phyloP scores from a whole-genome alignment of 176 grass and related monocot species.

The Hordeum vulgare region MorexV3_pseudomolecules_assembly NC_058524.1:389001012-389001511 shows the following conservation, averaged over 20 bases:
- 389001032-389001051: not conserved
- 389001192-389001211: constrained; percentile 53
- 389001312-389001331: not conserved
- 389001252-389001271: constrained; percentile 53
- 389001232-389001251: constrained; percentile 50
- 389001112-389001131: constrained; percentile 1
- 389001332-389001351: not conserved
- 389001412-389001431: not conserved
- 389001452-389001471: not conserved
- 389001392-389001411: constrained; percentile 4
- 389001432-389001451: not conserved
- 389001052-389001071: not conserved
- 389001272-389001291: constrained; percentile 29
- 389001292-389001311: constrained; percentile 40
- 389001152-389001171: constrained; percentile 87
- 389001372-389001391: constrained; percentile 5
- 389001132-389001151: constrained; percentile 53
- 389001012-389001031: constrained; percentile 22
- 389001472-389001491: constrained; percentile 3
- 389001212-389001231: constrained; percentile 80
- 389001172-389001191: constrained; percentile 63
- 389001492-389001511: constrained; percentile 31
- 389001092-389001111: constrained; percentile 7
- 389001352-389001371: not conserved
- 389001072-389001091: constrained; percentile 15